Percentiles rank a stretch among this genome's conserved stretches.
phyloP scores from a whole-genome alignment of 345 rosid species.

The Populus alba region DNA sequence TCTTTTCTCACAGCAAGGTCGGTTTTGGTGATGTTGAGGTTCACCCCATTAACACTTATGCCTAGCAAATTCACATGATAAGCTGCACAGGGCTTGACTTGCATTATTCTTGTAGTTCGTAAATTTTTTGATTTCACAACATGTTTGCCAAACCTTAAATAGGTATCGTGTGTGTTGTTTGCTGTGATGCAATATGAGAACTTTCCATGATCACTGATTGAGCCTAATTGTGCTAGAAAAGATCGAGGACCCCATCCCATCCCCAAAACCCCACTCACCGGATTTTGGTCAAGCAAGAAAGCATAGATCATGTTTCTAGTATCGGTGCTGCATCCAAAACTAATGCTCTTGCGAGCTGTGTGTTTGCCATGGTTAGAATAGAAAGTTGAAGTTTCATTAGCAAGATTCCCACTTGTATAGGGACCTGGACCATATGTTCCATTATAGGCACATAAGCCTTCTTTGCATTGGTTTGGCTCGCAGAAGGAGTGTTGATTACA shows the following conservation, averaged over 20 bases:
- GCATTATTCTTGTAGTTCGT: neutral
- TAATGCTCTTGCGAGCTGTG: neutral
- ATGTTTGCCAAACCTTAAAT: neutral
- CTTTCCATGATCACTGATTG: neutral
- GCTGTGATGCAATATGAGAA: neutral
- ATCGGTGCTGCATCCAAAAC: neutral
- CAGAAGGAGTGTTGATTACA: neutral
- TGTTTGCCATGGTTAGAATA: neutral
- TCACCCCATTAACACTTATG: neutral
- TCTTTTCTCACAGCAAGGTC: neutral
- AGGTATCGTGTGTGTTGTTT: neutral
- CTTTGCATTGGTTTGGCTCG: neutral
- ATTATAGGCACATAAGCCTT: neutral
- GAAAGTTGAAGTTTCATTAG: neutral
- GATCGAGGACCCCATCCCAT: slow-evolving; percentile 1
- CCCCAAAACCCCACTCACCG: neutral
- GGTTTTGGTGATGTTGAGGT: neutral
- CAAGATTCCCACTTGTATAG: neutral
- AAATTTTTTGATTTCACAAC: neutral
- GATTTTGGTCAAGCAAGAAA: neutral
- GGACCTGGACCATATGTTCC: neutral
- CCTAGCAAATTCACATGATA: neutral
- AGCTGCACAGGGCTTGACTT: neutral
- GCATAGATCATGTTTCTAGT: neutral
- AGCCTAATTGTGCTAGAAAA: neutral